Conservation (phyloP, 768 basidiomycete genomes). For the Coprinopsis cinerea region DNA sequence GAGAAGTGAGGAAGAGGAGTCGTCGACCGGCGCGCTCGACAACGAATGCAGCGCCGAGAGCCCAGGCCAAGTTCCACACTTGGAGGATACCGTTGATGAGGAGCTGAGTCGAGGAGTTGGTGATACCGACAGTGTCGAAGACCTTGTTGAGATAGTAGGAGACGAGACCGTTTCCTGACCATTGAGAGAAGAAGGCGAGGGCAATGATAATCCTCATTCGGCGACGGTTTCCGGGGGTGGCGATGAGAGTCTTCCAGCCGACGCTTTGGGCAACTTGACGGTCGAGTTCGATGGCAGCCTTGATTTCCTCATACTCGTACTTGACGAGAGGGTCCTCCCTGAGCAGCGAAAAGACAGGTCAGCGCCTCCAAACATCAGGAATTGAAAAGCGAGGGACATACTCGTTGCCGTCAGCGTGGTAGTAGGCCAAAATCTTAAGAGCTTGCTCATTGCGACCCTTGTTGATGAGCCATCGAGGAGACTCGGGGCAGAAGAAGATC, state of each 20-base stretch:
- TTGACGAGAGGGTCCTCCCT: slow-evolving; percentile 62
- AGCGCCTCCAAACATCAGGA: too few relatives aligned
- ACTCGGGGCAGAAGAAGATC: slow-evolving; percentile 72
- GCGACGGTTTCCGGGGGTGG: slow-evolving; percentile 64
- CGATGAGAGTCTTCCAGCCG: slow-evolving; percentile 65
- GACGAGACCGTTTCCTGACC: slow-evolving; percentile 82
- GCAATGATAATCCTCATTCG: slow-evolving; percentile 74
- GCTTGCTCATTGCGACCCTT: slow-evolving; percentile 72
- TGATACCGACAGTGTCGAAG: slow-evolving; percentile 63
- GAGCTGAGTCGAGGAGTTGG: slow-evolving; percentile 53
- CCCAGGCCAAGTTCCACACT: slow-evolving; percentile 65
- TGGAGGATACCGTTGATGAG: slow-evolving; percentile 84
- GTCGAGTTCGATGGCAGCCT: slow-evolving; percentile 68
- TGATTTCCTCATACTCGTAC: slow-evolving; percentile 79
- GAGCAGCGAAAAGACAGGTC: too few relatives aligned
- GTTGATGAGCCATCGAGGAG: slow-evolving; percentile 76
- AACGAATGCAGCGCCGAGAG: slow-evolving; percentile 24
- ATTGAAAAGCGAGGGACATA: too few relatives aligned
- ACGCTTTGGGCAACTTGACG: slow-evolving; percentile 50
- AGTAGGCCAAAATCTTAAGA: slow-evolving; percentile 65
- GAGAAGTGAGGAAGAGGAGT: slow-evolving; percentile 60
- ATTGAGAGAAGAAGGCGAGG: slow-evolving; percentile 79
- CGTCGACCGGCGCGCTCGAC: slow-evolving; percentile 67
- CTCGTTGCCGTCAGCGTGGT: slow-evolving; percentile 75
- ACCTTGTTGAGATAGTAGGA: slow-evolving; percentile 79